phyloP scores from a whole-genome alignment of 2,329 filamentous ascomycete species.

The Neofusicoccum ribis region DNA sequence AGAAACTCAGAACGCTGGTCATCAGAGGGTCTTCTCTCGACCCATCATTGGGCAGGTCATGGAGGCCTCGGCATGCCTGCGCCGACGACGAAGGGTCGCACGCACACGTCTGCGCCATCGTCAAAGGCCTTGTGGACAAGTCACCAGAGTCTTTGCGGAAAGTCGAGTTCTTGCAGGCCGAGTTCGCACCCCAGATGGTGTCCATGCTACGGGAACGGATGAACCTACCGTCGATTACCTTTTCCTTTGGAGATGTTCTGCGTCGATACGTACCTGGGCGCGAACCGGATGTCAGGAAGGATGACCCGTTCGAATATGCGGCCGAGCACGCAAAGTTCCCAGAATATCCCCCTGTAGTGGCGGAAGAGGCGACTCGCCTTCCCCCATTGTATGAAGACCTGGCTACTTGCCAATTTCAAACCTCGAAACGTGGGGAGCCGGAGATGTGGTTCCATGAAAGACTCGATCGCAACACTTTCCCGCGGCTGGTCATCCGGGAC shows the following conservation, averaged over 20 bases:
- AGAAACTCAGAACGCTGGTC: background rate
- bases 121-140: background rate
- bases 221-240: background rate
- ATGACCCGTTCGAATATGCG: background rate
- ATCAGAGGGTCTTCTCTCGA: slow-evolving; percentile 10
- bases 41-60: background rate
- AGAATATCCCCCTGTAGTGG: slow-evolving; percentile 32
- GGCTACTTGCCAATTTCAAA: background rate
- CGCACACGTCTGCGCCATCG: slow-evolving; percentile 4
- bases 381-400: background rate
- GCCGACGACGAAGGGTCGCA: slow-evolving; percentile 5
- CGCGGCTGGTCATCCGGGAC: background rate
- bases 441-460: background rate
- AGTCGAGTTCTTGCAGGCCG: slow-evolving; percentile 7
- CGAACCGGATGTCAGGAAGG: background rate
- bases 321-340: slow-evolving; percentile 20
- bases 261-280: slow-evolving; percentile 20
- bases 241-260: slow-evolving; percentile 1
- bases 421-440: background rate
- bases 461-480: background rate
- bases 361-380: slow-evolving; percentile 30
- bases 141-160: background rate
- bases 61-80: background rate
- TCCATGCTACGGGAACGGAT: background rate
- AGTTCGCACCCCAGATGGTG: background rate